Evolutionary conservation across 2,329 filamentous ascomycete species (phyloP), one percentile per base, ranked within the genome.

Genomic region (Hymenoscyphus repandus): DNA sequence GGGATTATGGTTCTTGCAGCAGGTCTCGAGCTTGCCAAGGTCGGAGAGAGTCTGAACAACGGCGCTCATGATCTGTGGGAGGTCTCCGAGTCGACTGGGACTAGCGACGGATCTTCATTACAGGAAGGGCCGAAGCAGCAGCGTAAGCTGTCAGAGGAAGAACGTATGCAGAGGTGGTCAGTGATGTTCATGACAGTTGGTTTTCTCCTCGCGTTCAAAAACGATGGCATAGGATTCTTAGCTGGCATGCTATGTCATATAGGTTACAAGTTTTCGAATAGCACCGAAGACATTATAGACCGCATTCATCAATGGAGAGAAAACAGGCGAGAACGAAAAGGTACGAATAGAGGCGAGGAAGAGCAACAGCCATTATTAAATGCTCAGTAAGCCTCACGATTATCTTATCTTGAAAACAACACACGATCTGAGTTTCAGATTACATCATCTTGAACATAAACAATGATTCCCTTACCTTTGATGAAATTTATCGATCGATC

Each of bases 101-200:
- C 66, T 43, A 49, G 56, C 56, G 56, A 32, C 54, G 58, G 27
- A 62, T 68, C 50, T 59, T 65, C 2, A 9, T 47, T 38, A 12
- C 40, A 43, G n/a, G 50, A 53, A 12, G 51, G 45, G 1, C 40
- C 41, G 33, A 76, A 77, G 58, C 69, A 64, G 20, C 72, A 77
- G 27, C 73, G 77, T 17, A 71, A 75, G 6, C 66, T 87, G 2
- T 80, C 77, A 1, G 84, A 90, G 13, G 73, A 80, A 46, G 88
- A 93, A 68, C 78, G 83, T 41, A 78, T 78, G 50, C 82, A 89
- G 66, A 77, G 90, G 51, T 96, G 89, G 87, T 88, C 83, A 18
- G 85, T 96, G 0, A 95, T 96, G 90, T 76, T 96, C 52, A 85
- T 91, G 55, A 97, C 92, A 0, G 82, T 89, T 7, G 90, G 88